Base-by-base conservation (phyloP, 2,329 filamentous ascomycete genomes). In the Colletotrichum incanum region DNA sequence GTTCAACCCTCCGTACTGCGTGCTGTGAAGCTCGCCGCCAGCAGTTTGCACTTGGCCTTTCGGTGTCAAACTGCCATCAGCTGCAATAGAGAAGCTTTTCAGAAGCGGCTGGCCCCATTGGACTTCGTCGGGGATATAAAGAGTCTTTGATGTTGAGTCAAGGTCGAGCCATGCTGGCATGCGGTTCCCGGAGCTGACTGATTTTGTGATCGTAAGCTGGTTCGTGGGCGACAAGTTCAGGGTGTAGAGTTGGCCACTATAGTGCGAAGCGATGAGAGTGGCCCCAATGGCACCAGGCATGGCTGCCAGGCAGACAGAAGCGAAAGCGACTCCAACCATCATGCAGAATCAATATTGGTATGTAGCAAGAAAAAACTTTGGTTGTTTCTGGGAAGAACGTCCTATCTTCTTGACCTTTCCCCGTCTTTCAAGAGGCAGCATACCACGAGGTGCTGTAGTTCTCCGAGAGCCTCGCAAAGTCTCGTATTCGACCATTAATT, bases 1-100 rank as follows among this genome's bases (percentile, higher is more conserved):
- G 64, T 83, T 77, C 5, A 74, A 52, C 5, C 81, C 80, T 4
- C 82, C 84, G 47, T 82, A 87, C 6, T 85, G 75, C 0, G 78
- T 77, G 49, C 83, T 84, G 71, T 86, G 82, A 5, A 86, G 81
- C 64, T 82, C 81, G 6, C 82, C 82, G 11, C 82, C 82, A 14
- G 75, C 72, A 3, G 80, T 79, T 45, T 77, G 69, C n/a, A 79
- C 77, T 41, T 79, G 78, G 4, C 78, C 80, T 1, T 77, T 76
- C 41, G 80, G 76, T 37, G 76, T 79, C 41, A 83, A 68, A 16
- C 76, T 75, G 5, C 82, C 82, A 41, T 80, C 77, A 12, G 77
- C 74, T 6, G 71, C 78, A 5, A 84, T 78, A 1, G 76, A 76
- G 64, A 81, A 81, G 5, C 79, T 79, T 26, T 82, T 79, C 12